Evolutionary conservation across 768 basidiomycete species (phyloP).

Genomic region (Trametes cinnabarina): DNA sequence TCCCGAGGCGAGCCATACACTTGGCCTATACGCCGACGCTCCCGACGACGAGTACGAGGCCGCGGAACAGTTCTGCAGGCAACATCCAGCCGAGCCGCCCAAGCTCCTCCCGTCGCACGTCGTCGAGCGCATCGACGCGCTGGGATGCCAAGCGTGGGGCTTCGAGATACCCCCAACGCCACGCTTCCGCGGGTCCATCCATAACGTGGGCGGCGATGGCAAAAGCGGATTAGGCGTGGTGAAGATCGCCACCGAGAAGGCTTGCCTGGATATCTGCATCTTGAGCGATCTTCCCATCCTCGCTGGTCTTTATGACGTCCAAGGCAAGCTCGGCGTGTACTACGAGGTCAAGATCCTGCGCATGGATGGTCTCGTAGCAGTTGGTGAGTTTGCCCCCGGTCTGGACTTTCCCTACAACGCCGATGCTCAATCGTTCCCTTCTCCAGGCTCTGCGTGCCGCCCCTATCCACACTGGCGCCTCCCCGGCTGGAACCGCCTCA

Average conservation of each 20-base stretch:
- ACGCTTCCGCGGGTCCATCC: slow-evolving; percentile 48
- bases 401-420: background rate
- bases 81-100: slow-evolving; percentile 40
- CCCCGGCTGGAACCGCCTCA: slow-evolving; percentile 70
- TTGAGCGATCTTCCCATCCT: slow-evolving; percentile 60
- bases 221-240: slow-evolving; percentile 36
- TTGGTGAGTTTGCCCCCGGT: slow-evolving; percentile 41
- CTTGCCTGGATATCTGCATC: slow-evolving; percentile 52
- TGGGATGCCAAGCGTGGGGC: slow-evolving; percentile 55
- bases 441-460: slow-evolving; percentile 56
- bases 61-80: slow-evolving; percentile 50
- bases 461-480: slow-evolving; percentile 66
- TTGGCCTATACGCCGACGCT: slow-evolving; percentile 57
- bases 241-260: slow-evolving; percentile 39
- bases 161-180: slow-evolving; percentile 39
- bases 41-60: slow-evolving; percentile 51
- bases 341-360: slow-evolving; percentile 56
- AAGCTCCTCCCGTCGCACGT: slow-evolving; percentile 48
- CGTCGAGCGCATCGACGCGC: slow-evolving; percentile 48
- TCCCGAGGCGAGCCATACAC: slow-evolving; percentile 45
- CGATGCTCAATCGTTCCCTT: background rate
- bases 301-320: slow-evolving; percentile 57
- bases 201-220: slow-evolving; percentile 26
- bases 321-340: slow-evolving; percentile 56
- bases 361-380: slow-evolving; percentile 60